These are phyloP conservation scores for Populus tremula DNA, from an alignment of 345 rosid genomes.

Conservation along the genomic window DNA sequence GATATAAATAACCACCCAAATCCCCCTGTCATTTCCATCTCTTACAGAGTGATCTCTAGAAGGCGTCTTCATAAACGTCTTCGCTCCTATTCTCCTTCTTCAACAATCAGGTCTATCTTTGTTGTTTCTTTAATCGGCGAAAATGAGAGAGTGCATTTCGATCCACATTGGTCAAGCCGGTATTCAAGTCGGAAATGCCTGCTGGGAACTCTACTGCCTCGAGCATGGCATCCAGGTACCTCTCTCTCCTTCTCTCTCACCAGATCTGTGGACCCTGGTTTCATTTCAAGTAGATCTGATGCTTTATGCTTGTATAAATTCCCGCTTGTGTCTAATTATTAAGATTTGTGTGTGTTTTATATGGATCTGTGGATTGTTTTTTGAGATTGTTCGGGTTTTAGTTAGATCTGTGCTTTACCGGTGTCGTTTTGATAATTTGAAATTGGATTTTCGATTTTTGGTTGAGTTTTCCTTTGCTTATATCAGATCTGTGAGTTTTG, in stretches of 20 bases:
- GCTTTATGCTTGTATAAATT: not conserved
- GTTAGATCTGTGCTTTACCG: not conserved
- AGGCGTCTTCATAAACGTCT: slow-evolving; percentile 34
- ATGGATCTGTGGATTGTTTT: not conserved
- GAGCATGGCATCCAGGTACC: slow-evolving; percentile 29
- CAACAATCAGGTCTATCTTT: not conserved
- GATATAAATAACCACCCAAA: not conserved
- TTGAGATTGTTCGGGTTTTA: not conserved
- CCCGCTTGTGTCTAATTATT: not conserved
- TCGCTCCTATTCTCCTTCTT: not conserved
- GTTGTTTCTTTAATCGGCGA: not conserved
- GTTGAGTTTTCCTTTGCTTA: not conserved
- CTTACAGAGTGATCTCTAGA: not conserved
- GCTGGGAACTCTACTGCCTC: slow-evolving; percentile 35
- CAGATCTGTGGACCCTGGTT: not conserved
- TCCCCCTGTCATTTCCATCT: not conserved
- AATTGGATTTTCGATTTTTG: not conserved
- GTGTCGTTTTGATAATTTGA: not conserved
- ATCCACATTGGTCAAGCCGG: slow-evolving; percentile 34
- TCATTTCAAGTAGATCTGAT: not conserved
- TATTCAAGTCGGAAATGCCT: slow-evolving; percentile 32
- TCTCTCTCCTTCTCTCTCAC: not conserved
- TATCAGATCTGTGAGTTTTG: not conserved
- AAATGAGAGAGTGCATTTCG: slow-evolving; percentile 34
- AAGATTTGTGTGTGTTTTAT: not conserved